Evolutionary conservation across 2,329 filamentous ascomycete species (phyloP).

Genomic region (Phialophora verrucosa): DNA sequence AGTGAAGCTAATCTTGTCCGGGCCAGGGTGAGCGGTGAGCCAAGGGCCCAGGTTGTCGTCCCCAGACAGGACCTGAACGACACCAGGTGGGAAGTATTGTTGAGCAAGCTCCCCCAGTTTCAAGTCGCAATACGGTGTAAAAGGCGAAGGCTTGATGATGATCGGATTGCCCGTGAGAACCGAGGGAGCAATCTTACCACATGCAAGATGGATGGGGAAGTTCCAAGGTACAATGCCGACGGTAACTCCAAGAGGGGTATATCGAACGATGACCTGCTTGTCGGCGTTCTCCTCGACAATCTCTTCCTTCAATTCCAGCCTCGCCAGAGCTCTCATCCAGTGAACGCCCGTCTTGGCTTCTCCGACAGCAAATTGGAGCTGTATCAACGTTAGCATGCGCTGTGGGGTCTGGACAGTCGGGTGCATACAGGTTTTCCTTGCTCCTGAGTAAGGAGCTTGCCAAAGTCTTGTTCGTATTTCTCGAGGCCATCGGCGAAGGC

Average conservation of each 20-base stretch:
- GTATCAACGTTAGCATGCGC: neutral
- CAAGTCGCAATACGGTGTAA: conserved; percentile 56
- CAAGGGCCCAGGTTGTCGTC: conserved; percentile 65
- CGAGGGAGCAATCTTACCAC: conserved; percentile 58
- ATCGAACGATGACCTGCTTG: conserved; percentile 42
- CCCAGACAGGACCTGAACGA: conserved; percentile 66
- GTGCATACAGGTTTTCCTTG: conserved; percentile 48
- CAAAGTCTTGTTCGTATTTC: conserved; percentile 46
- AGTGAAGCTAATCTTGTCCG: conserved; percentile 69
- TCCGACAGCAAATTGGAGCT: conserved; percentile 36
- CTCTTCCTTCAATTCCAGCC: conserved; percentile 36
- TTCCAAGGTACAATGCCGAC: conserved; percentile 68
- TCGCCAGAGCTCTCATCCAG: conserved; percentile 33
- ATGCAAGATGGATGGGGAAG: conserved; percentile 52
- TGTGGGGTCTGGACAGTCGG: neutral
- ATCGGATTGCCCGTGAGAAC: conserved; percentile 61
- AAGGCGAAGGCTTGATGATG: conserved; percentile 65
- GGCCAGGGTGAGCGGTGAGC: conserved; percentile 64
- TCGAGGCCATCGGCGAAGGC: conserved; percentile 47
- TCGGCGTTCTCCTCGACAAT: conserved; percentile 36
- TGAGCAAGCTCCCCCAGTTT: conserved; percentile 66
- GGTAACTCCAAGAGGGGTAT: conserved; percentile 49
- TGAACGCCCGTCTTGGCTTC: conserved; percentile 33
- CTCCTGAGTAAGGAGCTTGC: conserved; percentile 50
- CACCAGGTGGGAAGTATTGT: conserved; percentile 65